phyloP scores from a whole-genome alignment of 768 basidiomycete genomes.

The Mycena rebaudengoi region DNA sequence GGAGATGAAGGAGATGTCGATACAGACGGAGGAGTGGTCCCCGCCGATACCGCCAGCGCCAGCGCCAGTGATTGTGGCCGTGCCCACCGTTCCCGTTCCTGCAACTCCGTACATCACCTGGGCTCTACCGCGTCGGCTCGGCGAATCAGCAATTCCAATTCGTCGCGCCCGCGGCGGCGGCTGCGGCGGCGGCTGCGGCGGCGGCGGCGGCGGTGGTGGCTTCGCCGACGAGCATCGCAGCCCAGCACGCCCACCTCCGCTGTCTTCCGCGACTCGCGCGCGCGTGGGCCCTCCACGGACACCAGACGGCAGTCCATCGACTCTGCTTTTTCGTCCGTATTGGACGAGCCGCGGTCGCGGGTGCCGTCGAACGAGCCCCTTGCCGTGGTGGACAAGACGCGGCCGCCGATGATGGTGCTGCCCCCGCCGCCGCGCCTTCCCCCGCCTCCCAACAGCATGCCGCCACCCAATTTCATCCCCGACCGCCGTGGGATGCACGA shows the following conservation, averaged over 20 bases:
- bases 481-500: slow-evolving; percentile 74
- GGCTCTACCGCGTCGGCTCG: slow-evolving; percentile 27
- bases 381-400: slow-evolving; percentile 73
- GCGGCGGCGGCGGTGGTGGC: slow-evolving; percentile 36
- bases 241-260: slow-evolving; percentile 51
- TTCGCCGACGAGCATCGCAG: too few species aligned
- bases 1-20: slow-evolving; percentile 76
- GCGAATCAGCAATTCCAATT: slow-evolving; percentile 32
- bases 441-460: slow-evolving; percentile 76
- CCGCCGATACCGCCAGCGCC: slow-evolving; percentile 50
- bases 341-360: slow-evolving; percentile 66
- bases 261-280: slow-evolving; percentile 60
- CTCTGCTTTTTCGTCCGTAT: slow-evolving; percentile 64
- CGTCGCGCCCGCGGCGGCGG: slow-evolving; percentile 26
- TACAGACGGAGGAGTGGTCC: slow-evolving; percentile 82
- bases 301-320: slow-evolving; percentile 80
- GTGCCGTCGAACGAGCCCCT: slow-evolving; percentile 64
- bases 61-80: slow-evolving; percentile 39
- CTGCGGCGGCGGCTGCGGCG: slow-evolving; percentile 30
- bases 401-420: slow-evolving; percentile 85
- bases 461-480: slow-evolving; percentile 79
- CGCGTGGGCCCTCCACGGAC: slow-evolving; percentile 59
- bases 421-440: slow-evolving; percentile 83
- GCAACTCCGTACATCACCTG: slow-evolving; percentile 32
- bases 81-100: slow-evolving; percentile 41